Evolutionary conservation across 305 asterid genomes (phyloP).

Genomic region (Fraxinus angustifolia): DNA sequence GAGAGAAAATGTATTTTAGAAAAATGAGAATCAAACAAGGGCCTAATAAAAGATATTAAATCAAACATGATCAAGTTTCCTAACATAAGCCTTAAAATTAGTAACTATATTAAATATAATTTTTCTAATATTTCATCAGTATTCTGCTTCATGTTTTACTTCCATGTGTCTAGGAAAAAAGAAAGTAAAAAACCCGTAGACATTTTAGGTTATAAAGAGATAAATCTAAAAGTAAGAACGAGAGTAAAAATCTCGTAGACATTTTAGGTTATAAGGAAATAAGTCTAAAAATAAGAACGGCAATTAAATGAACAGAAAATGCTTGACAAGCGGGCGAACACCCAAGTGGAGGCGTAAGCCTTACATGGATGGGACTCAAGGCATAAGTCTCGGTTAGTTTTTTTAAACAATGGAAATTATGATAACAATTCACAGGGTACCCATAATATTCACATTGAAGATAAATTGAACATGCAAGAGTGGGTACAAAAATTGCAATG

Average conservation of each 20-base stretch:
- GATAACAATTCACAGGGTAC: neutral
- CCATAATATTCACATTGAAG: neutral
- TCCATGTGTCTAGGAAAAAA: neutral
- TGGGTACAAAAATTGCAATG: neutral
- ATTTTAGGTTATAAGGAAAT: neutral
- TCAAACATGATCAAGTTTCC: neutral
- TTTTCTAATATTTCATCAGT: neutral
- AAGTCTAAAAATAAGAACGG: neutral
- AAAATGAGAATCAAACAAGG: too few relatives aligned
- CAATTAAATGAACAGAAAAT: neutral
- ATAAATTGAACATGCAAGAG: neutral
- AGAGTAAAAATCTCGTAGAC: neutral
- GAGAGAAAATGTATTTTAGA: too few relatives aligned
- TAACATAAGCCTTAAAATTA: neutral
- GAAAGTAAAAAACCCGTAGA: too few relatives aligned
- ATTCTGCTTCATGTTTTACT: neutral
- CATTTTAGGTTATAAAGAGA: too few relatives aligned
- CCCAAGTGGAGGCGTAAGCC: neutral
- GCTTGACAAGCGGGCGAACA: neutral
- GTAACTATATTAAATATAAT: neutral
- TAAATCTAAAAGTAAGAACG: too few relatives aligned
- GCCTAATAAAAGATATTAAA: neutral
- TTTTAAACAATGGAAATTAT: neutral
- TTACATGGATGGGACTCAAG: neutral
- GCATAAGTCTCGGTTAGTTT: neutral